These are phyloP conservation scores for Agastache rugosa DNA, from an alignment of 257 asterid genomes.

Conservation along the genomic window DNA sequence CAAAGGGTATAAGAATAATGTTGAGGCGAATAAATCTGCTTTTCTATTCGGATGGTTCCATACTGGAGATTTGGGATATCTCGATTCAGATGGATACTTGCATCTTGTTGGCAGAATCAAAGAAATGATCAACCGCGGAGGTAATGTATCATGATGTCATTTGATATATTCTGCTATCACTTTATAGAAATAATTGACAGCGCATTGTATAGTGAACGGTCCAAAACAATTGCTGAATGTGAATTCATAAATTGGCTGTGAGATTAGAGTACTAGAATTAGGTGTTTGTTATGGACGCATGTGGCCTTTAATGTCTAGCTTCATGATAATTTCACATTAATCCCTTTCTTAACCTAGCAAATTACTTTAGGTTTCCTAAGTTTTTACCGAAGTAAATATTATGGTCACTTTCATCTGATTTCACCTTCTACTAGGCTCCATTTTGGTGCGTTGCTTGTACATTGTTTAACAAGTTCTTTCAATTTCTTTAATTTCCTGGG, in stretches of 20 bases:
- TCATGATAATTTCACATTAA: not conserved
- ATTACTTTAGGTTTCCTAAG: too few relatives aligned
- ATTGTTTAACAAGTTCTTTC: not conserved
- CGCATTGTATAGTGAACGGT: not conserved
- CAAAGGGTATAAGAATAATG: slow-evolving; percentile 79
- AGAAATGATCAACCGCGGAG: slow-evolving; percentile 95
- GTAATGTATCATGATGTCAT: slow-evolving; percentile 41
- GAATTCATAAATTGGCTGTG: not conserved
- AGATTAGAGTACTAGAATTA: not conserved
- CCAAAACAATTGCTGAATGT: not conserved
- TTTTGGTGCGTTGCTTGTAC: not conserved
- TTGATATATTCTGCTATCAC: not conserved
- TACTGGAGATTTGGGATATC: slow-evolving; percentile 80
- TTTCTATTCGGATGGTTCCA: slow-evolving; percentile 90
- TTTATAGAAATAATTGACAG: not conserved
- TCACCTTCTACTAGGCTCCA: slow-evolving; percentile 13
- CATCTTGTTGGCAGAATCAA: slow-evolving; percentile 95
- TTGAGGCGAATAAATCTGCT: slow-evolving; percentile 82
- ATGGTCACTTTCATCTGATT: not conserved
- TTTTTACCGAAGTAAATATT: not conserved
- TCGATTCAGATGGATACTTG: slow-evolving; percentile 82
- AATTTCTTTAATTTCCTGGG: not conserved
- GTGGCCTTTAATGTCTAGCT: not conserved
- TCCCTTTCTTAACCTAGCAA: too few relatives aligned
- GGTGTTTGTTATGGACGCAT: not conserved